These are phyloP conservation scores for Daldinia loculata DNA, from an alignment of 495 filamentous ascomycete genomes.

Conservation along the genomic window DNA sequence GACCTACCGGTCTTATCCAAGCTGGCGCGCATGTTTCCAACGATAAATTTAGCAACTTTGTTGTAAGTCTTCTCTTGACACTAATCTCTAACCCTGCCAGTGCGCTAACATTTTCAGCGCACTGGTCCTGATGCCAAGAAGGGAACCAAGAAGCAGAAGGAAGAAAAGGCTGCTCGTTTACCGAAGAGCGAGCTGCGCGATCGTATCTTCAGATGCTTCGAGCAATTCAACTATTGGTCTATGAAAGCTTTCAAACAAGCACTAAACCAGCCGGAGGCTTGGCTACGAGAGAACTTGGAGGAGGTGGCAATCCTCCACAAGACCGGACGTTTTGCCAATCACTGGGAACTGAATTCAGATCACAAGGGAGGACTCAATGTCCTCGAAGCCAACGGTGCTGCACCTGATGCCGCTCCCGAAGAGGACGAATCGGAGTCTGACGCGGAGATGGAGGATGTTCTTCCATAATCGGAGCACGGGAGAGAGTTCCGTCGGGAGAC, in stretches of 20 bases:
- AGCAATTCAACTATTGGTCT: conserved; percentile 85
- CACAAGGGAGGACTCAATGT: conserved; percentile 65
- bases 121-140: conserved; percentile 54
- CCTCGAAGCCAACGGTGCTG: conserved; percentile 52
- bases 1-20: conserved; percentile 51
- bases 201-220: conserved; percentile 80
- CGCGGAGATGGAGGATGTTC: conserved; percentile 81
- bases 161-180: conserved; percentile 87
- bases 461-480: conserved; percentile 32
- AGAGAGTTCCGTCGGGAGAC: not conserved
- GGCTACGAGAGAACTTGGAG: conserved; percentile 83
- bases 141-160: conserved; percentile 64
- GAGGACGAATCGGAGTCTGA: conserved; percentile 70
- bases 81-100: conserved; percentile 8
- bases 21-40: conserved; percentile 60
- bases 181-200: conserved; percentile 86
- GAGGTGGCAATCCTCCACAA: conserved; percentile 83
- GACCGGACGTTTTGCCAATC: conserved; percentile 80
- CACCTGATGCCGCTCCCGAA: conserved; percentile 61
- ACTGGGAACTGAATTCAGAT: conserved; percentile 82
- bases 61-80: conserved; percentile 57
- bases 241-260: conserved; percentile 78
- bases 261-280: conserved; percentile 87
- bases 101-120: conserved; percentile 42
- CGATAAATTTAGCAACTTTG: conserved; percentile 62